Evolutionary conservation across 257 asterid genomes (phyloP), one percentile per base, ranked within the genome.

Genomic region (Nicotiana attenuata): DNA sequence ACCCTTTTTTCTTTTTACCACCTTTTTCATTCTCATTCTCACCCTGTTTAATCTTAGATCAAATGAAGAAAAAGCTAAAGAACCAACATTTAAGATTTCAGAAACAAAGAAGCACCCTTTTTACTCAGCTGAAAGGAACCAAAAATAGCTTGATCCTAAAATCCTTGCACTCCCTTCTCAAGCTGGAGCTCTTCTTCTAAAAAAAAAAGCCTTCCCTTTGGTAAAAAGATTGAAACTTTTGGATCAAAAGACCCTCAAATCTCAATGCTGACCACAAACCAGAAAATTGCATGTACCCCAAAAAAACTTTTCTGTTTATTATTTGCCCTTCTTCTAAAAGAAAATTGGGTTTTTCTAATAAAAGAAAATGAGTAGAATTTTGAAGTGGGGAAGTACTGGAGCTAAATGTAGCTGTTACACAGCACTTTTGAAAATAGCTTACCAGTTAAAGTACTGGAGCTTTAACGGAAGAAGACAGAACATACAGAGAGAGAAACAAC

Each of bases 41-140:
- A 24, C 19, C 55, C 83, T 57, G 31, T 17, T 45, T 76, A 66
- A 17, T 66, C 9, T 8, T 14, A 71, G 20, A 6, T 45, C 47
- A 10, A 80, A 45, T 76, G 61, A 56, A 22, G 10, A 63, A 81
- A 80, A 77, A 76, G 41, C 50, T 80, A 85, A 82, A 82, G 82
- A 65, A 80, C 85, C 85, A 82, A 88, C 82, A 92, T 89, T 91
- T 67, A 87, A 84, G 89, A 79, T 56, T 26, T 75, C 69, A 78
- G 71, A 80, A 80, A 86, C 82, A 31, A 84, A 65, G 81, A 50
- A 81, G 59, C 53, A 38, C 41, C 38, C 80, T 87, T 56, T 81
- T 85, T 81, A 83, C 65, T 82, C 78, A 29, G 78, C 65, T 81
- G 81, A 88, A 91, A 87, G 90, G 82, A 87, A 82, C 84, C 84